These are phyloP conservation scores for Umbelopsis sp. DNA, from an alignment of 371 early-diverging fungal genomes.

Conservation along the genomic window DNA sequence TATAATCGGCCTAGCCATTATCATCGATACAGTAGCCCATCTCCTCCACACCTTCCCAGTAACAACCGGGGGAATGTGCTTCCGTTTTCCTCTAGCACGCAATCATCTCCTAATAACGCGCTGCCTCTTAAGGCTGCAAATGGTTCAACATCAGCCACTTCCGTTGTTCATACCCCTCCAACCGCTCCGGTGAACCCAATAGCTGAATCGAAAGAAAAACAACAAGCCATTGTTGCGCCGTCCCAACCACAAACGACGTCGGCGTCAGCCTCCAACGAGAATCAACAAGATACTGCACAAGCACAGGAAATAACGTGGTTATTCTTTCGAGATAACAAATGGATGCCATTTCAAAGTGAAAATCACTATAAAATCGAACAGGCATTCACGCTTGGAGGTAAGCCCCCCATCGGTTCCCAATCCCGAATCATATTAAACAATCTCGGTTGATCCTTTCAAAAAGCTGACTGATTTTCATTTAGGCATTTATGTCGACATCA, in stretches of 20 bases:
- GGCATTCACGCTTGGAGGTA: conserved; percentile 57
- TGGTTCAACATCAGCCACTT: not conserved
- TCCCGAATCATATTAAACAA: not conserved
- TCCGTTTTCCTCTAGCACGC: conserved; percentile 1
- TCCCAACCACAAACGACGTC: not conserved
- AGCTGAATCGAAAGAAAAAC: conserved; percentile 12
- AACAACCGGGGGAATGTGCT: conserved; percentile 14
- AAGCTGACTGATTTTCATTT: not conserved
- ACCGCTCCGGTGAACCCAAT: not conserved
- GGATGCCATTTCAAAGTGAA: conserved; percentile 52
- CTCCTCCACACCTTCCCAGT: conserved; percentile 17
- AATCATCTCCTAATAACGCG: conserved; percentile 15
- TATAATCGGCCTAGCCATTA: conserved; percentile 16
- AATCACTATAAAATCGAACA: conserved; percentile 56
- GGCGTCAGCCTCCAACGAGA: not conserved
- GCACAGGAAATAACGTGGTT: conserved; percentile 55
- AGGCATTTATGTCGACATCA: conserved; percentile 58
- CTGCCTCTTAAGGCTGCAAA: not conserved
- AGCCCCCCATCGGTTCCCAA: not conserved
- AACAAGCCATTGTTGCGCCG: not conserved
- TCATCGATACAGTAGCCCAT: conserved; percentile 14
- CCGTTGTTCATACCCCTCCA: not conserved
- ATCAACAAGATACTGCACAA: conserved; percentile 28
- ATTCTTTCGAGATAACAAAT: conserved; percentile 53
- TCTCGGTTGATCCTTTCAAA: too few species aligned